phyloP scores from a whole-genome alignment of 805 yeast species.

The Priceomyces melissophilus region DNA sequence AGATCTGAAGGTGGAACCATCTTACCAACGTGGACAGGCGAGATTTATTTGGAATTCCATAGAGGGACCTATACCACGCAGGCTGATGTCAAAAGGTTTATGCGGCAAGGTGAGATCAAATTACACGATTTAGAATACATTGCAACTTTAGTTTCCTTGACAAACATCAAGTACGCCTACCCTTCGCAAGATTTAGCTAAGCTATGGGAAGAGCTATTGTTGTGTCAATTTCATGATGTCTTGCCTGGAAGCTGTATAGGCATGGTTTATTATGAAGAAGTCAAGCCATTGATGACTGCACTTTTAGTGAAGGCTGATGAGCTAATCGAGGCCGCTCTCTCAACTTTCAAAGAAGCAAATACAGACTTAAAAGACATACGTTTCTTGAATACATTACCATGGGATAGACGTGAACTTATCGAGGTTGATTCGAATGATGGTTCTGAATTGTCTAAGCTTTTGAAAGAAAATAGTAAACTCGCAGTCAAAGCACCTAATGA shows the following conservation, averaged over 20 bases:
- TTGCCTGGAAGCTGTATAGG: conserved; percentile 95
- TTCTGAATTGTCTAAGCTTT: conserved; percentile 12
- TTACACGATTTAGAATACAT: conserved; percentile 83
- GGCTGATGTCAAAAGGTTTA: conserved; percentile 76
- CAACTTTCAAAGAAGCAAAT: conserved; percentile 31
- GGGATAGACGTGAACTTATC: conserved; percentile 54
- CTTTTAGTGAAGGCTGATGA: conserved; percentile 52
- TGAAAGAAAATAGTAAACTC: conserved; percentile 6
- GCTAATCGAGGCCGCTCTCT: conserved; percentile 50
- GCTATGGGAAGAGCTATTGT: conserved; percentile 83
- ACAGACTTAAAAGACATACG: conserved; percentile 5
- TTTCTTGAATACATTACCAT: conserved; percentile 57
- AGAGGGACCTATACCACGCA: conserved; percentile 97
- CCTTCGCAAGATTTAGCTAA: conserved; percentile 66
- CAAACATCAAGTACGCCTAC: conserved; percentile 53
- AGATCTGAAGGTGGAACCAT: conserved; percentile 61
- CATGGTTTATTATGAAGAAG: conserved; percentile 81
- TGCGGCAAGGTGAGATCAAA: conserved; percentile 71
- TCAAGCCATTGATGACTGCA: conserved; percentile 67
- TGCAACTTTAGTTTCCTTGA: conserved; percentile 71
- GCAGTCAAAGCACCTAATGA: conserved; percentile 6
- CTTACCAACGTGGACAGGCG: conserved; percentile 90
- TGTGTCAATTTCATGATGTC: conserved; percentile 98
- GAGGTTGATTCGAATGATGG: conserved; percentile 23
- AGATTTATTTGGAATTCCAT: conserved; percentile 89